A percentile compares a stretch with the other conserved stretches of the same genome.
phyloP scores from a whole-genome alignment of 176 grass and related monocot species.

The Juncus inflexus region DNA sequence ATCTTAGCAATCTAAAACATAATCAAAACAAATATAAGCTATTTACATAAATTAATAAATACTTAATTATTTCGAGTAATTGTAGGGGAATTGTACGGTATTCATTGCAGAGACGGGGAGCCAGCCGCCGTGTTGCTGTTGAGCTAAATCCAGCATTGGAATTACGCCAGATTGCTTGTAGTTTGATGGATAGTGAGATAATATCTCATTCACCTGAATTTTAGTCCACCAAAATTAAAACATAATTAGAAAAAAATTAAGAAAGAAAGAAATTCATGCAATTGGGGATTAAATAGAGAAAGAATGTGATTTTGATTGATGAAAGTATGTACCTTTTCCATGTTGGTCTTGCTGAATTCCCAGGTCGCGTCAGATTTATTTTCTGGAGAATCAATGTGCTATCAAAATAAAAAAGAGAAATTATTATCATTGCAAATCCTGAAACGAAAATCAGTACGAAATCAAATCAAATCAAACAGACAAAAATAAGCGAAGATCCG shows the following conservation, averaged over 20 bases:
- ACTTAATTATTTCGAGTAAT: not conserved
- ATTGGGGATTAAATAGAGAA: too few species aligned
- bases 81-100: slow-evolving; percentile 34
- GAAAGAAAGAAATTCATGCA: not conserved
- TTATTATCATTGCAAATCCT: slow-evolving; percentile 13
- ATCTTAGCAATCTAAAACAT: slow-evolving; percentile 77
- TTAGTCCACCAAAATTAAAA: not conserved
- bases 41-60: too few species aligned
- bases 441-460: slow-evolving; percentile 3
- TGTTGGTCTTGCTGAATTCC: slow-evolving; percentile 70
- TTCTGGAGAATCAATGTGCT: slow-evolving; percentile 94
- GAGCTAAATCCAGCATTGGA: slow-evolving; percentile 81
- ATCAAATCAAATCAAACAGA: slow-evolving; percentile 31
- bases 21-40: too few species aligned
- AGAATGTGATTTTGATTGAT: too few species aligned
- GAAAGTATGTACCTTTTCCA: slow-evolving; percentile 59
- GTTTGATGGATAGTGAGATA: slow-evolving; percentile 90
- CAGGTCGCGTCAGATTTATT: slow-evolving; percentile 62
- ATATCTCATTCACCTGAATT: slow-evolving; percentile 65
- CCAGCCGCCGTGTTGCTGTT: slow-evolving; percentile 97
- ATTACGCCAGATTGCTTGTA: slow-evolving; percentile 98
- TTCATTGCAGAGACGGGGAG: slow-evolving; percentile 90
- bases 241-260: not conserved
- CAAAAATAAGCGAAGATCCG: slow-evolving; percentile 35
- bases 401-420: slow-evolving; percentile 30